Percentiles rank a stretch among this genome's conserved stretches.
Evolutionary conservation across 495 filamentous ascomycete genomes (phyloP).

Genomic region (Bacidia rubella): DNA sequence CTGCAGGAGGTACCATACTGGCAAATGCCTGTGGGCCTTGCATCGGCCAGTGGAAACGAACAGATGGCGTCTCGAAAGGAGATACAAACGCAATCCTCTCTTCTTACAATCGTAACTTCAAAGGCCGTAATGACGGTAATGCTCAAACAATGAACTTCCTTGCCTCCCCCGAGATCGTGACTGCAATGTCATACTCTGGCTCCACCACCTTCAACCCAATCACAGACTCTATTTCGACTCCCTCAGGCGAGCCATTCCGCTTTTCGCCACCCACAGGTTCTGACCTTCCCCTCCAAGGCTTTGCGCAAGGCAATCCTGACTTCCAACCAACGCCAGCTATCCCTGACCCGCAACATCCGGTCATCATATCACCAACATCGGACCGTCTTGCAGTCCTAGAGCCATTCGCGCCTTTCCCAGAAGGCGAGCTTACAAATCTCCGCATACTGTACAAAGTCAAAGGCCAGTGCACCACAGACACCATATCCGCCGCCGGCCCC

Average conservation of each 20-base stretch:
- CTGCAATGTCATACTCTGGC: constrained; percentile 86
- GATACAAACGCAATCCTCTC: constrained; percentile 90
- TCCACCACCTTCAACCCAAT: constrained; percentile 92
- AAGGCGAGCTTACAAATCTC: constrained; percentile 54
- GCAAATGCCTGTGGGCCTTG: constrained; percentile 95
- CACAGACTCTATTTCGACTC: constrained; percentile 69
- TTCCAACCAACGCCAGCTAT: constrained; percentile 59
- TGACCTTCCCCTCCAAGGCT: constrained; percentile 64
- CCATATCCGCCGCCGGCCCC: constrained; percentile 90
- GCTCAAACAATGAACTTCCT: constrained; percentile 96
- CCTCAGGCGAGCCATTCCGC: constrained; percentile 69
- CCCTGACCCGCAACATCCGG: constrained; percentile 49
- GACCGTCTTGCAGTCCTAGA: constrained; percentile 81
- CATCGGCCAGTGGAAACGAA: constrained; percentile 93
- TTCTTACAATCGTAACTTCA: constrained; percentile 98
- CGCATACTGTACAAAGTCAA: constrained; percentile 86
- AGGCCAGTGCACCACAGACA: constrained; percentile 93
- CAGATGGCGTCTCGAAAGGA: constrained; percentile 67
- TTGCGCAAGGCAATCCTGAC: constrained; percentile 61
- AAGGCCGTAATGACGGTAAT: constrained; percentile 93
- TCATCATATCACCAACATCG: constrained; percentile 72
- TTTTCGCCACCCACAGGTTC: constrained; percentile 71
- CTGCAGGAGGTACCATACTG: constrained; percentile 76
- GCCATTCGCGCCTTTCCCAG: constrained; percentile 77
- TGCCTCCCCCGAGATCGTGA: constrained; percentile 89